phyloP scores from a whole-genome alignment of 1,284 basidiomycete genomes.

The Boletus mariae region DNA sequence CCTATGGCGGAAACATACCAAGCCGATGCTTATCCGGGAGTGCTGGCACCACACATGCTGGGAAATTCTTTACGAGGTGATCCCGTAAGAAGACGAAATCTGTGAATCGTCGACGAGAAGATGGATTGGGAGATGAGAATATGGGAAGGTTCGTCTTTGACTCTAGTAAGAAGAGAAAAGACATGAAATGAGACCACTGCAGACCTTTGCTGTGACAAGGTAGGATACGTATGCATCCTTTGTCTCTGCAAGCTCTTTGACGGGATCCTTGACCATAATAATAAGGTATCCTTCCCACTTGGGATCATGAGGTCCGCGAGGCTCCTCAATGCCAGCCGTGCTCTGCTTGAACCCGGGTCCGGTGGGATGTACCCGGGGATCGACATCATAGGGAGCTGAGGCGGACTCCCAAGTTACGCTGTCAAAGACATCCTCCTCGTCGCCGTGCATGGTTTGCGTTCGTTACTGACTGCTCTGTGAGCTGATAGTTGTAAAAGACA shows the following conservation, averaged over 20 bases:
- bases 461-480: not conserved
- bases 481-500: not conserved
- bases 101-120: conserved; percentile 86
- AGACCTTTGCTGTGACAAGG: conserved; percentile 84
- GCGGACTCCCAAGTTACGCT: conserved; percentile 83
- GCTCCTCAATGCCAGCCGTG: conserved; percentile 60
- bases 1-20: conserved; percentile 51
- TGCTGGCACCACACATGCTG: conserved; percentile 93
- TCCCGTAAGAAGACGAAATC: conserved; percentile 96
- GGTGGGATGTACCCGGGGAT: conserved; percentile 37
- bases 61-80: conserved; percentile 88
- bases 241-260: conserved; percentile 93
- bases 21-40: conserved; percentile 95
- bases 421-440: conserved; percentile 83
- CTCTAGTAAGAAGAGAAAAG: conserved; percentile 6
- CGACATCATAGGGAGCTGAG: conserved; percentile 48
- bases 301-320: conserved; percentile 62
- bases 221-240: conserved; percentile 98
- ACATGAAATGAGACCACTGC: conserved; percentile 14
- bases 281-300: conserved; percentile 90
- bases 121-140: conserved; percentile 72
- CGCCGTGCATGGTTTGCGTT: conserved; percentile 55
- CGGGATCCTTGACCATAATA: conserved; percentile 85
- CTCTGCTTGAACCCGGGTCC: conserved; percentile 78
- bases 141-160: conserved; percentile 74